Base-by-base conservation (phyloP, 129 eudicot genomes). In the Chrysanthemum lavandulifolium region DNA sequence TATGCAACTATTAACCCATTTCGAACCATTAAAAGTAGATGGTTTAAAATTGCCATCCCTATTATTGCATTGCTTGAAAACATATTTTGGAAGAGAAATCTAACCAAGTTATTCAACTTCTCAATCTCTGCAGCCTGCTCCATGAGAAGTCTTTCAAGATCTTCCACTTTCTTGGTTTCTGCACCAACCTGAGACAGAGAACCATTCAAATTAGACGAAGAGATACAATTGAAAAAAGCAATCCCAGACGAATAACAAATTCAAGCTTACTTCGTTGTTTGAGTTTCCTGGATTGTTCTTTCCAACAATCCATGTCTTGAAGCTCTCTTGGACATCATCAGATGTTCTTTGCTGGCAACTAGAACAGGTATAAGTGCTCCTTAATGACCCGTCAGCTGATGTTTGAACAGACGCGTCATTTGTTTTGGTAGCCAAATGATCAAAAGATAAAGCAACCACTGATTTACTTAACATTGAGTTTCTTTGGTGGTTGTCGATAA, bases 91-190 rank as follows among this genome's bases (percentile, higher is more conserved):
- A 15, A 63, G 52, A 69, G n/a, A 66, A 25, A 67, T 61, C 29
- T 29, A 50, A 90, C 99, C 97, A 77, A 50, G 63, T 65, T 83
- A 71, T 86, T 90, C 70, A 95, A 85, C 81, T 76, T 86, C 82
- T 90, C 99, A 75, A 95, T 88, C 82, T 88, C 86, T 61, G 89
- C 91, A 68, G 84, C 92, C 77, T 90, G 99, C 56, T 88, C 97
- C 81, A 66, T 75, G 76, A 97, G 90, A 51, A 86, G 67, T 19
- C 54, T 76, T 77, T 86, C 92, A 74, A 90, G 96, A 59, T 95
- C 91, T 84, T 84, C 81, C 72, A 76, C 79, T 77, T 80, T 86
- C 73, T 80, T 78, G 58, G 88, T 82, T 74, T 79, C 79, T 68
- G 81, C 79, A 11, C 62, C 57, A 73, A 76, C 85, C 96, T 92